Conservation (phyloP, 2,329 filamentous ascomycete genomes). For the Bipolaris zeicola region DNA sequence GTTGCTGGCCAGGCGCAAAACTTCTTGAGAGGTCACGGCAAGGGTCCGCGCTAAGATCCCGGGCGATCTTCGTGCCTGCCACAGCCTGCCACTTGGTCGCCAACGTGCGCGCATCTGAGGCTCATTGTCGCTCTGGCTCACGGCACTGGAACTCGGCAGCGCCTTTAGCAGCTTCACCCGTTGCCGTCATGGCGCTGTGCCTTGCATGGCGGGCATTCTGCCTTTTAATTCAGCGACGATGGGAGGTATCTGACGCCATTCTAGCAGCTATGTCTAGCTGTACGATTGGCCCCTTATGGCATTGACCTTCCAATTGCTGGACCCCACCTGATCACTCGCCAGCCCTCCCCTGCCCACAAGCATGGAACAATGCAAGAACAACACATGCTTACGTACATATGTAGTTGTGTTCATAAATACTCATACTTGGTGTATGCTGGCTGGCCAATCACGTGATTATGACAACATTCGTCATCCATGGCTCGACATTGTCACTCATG, state of each 20-base stretch:
- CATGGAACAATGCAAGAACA: constrained; percentile 15
- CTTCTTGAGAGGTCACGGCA: constrained; percentile 23
- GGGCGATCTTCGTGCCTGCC: constrained; percentile 15
- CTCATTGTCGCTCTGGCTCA: background rate
- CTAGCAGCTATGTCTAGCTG: background rate
- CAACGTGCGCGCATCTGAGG: constrained; percentile 10
- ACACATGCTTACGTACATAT: constrained; percentile 1
- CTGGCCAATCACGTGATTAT: background rate
- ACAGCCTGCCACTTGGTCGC: constrained; percentile 12
- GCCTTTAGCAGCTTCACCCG: background rate
- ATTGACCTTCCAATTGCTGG: constrained; percentile 2
- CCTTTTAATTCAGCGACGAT: background rate
- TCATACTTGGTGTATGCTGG: background rate
- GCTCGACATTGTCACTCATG: background rate
- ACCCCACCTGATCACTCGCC: constrained; percentile 8
- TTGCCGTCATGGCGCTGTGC: background rate
- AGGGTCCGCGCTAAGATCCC: constrained; percentile 16
- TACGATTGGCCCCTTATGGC: background rate
- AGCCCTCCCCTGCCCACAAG: background rate
- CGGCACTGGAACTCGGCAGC: background rate
- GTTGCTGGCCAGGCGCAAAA: constrained; percentile 28
- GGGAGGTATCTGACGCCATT: background rate
- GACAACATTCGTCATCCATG: background rate
- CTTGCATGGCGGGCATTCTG: background rate
- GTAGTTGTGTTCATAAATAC: background rate